phyloP scores from a whole-genome alignment of 2,329 filamentous ascomycete genomes.

The Colletotrichum godetiae region DNA sequence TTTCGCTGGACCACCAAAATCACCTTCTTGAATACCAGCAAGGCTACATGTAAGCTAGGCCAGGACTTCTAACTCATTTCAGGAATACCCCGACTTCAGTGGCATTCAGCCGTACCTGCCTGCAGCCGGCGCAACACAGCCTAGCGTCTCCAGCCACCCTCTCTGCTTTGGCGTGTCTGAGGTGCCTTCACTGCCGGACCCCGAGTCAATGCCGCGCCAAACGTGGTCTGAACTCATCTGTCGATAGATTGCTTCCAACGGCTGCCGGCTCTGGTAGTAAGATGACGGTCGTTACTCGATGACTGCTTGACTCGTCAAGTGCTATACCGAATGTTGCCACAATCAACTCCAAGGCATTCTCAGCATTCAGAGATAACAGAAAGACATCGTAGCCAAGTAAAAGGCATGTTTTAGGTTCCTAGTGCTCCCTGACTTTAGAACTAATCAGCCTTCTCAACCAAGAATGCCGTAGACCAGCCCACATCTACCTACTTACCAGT shows the following conservation, averaged over 20 bases:
- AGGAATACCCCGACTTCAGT: not conserved
- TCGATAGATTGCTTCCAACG: not conserved
- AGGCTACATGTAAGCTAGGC: not conserved
- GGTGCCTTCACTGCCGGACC: not conserved
- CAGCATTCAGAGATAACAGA: not conserved
- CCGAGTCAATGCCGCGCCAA: too few relatives aligned
- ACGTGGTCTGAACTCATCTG: not conserved
- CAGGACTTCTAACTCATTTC: not conserved
- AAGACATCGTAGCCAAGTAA: not conserved
- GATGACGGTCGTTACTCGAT: too few relatives aligned
- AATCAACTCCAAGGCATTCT: not conserved
- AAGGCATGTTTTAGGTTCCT: not conserved
- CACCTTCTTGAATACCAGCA: not conserved
- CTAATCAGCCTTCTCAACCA: not conserved
- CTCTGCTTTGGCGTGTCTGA: not conserved
- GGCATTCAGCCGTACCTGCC: not conserved
- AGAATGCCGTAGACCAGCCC: conserved; percentile 1
- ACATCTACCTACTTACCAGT: not conserved
- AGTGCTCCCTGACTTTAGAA: too few relatives aligned
- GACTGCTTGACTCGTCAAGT: too few relatives aligned
- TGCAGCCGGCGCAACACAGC: not conserved
- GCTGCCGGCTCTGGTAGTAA: too few relatives aligned
- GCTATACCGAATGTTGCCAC: too few relatives aligned
- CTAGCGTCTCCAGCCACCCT: too few relatives aligned
- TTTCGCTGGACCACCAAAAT: not conserved